phyloP scores from a whole-genome alignment of 2,329 filamentous ascomycete genomes.

The Chrysoporthe deuterocubensis region DNA sequence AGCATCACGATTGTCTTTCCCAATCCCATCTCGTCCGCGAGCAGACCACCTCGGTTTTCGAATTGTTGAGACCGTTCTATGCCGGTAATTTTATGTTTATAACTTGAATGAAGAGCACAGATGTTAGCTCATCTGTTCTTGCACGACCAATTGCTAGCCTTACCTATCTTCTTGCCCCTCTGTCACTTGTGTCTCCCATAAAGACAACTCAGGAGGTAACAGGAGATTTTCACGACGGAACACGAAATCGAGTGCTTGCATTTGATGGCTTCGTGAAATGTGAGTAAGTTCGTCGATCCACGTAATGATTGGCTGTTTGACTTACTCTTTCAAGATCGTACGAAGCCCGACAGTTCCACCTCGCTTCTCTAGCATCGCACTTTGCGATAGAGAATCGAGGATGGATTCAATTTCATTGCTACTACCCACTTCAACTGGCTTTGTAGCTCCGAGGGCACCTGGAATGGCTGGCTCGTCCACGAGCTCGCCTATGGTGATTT shows the following conservation, averaged over 20 bases:
- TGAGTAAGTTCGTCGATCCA: not conserved
- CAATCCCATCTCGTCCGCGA: slow-evolving; percentile 34
- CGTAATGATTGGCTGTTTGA: not conserved
- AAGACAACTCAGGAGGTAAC: not conserved
- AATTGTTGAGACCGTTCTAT: slow-evolving; percentile 11
- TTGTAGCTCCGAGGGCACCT: not conserved
- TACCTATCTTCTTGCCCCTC: not conserved
- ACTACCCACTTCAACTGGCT: not conserved
- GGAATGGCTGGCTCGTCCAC: not conserved
- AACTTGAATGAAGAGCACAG: not conserved
- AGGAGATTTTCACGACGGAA: not conserved
- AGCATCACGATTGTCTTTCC: slow-evolving; percentile 34
- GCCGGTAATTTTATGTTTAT: slow-evolving; percentile 10
- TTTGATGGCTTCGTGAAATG: not conserved
- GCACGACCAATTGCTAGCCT: not conserved
- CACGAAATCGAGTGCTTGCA: slow-evolving; percentile 6
- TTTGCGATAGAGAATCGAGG: not conserved
- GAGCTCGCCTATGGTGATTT: not conserved
- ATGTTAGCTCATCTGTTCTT: not conserved
- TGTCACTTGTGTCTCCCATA: not conserved
- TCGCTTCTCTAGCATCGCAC: not conserved
- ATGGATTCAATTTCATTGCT: not conserved
- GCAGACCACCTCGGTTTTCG: slow-evolving; percentile 31
- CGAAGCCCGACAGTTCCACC: not conserved
- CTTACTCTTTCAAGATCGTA: not conserved